These are phyloP conservation scores for Chondrostereum purpureum DNA, from an alignment of 1,284 basidiomycete genomes.

Conservation along the genomic window DNA sequence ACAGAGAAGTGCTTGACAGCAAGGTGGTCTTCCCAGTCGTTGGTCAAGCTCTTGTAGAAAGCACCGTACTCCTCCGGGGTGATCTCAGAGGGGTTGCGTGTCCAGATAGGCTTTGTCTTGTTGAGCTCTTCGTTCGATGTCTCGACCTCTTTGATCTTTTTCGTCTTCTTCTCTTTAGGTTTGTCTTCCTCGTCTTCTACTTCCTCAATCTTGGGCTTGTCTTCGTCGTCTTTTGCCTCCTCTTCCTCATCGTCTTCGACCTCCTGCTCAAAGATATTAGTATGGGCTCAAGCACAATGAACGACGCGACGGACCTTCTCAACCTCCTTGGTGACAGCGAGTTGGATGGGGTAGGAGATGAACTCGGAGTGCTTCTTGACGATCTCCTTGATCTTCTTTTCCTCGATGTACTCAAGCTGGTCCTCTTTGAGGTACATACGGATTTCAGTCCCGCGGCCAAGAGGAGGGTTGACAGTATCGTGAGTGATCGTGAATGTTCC, in stretches of 20 bases:
- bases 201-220: conserved; percentile 71
- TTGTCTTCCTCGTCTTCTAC: conserved; percentile 83
- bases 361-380: conserved; percentile 99
- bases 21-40: conserved; percentile 99
- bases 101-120: conserved; percentile 99
- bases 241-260: conserved; percentile 80
- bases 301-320: conserved; percentile 69
- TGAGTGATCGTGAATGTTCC: conserved; percentile 99
- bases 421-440: conserved; percentile 98
- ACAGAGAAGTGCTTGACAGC: conserved; percentile 99
- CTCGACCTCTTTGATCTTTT: conserved; percentile 92
- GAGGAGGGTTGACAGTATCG: conserved; percentile 83
- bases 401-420: conserved; percentile 98
- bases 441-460: conserved; percentile 94
- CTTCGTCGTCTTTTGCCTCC: conserved; percentile 57
- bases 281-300: conserved; percentile 4
- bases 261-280: conserved; percentile 44
- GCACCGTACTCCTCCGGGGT: conserved; percentile 88
- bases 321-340: conserved; percentile 98
- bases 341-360: conserved; percentile 99
- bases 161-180: conserved; percentile 92
- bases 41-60: conserved; percentile 99
- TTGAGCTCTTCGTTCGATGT: conserved; percentile 97
- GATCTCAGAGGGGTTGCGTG: conserved; percentile 94
- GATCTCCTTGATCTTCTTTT: conserved; percentile 99